These are phyloP conservation scores for Amaranthus cruentus DNA, from an alignment of 148 eudicot genomes.

Conservation along the genomic window DNA sequence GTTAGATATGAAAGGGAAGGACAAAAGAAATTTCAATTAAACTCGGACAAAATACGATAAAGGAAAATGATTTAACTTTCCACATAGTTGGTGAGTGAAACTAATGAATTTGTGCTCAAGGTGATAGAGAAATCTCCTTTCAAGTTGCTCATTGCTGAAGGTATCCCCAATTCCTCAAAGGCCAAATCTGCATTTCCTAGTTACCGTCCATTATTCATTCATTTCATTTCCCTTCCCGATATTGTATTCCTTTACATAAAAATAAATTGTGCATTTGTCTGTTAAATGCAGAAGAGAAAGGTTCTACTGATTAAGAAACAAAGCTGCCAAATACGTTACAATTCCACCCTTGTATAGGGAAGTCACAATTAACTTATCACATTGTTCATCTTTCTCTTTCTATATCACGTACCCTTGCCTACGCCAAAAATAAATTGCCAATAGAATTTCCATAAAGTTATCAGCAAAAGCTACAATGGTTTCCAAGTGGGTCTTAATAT, in stretches of 20 bases:
- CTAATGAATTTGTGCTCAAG: background rate
- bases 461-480: background rate
- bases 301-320: background rate
- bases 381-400: background rate
- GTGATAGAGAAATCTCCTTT: background rate
- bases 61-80: background rate
- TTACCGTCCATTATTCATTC: background rate
- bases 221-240: background rate
- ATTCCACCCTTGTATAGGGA: background rate
- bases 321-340: background rate
- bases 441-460: background rate
- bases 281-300: background rate
- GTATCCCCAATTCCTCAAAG: background rate
- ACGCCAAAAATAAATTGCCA: background rate
- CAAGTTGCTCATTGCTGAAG: background rate
- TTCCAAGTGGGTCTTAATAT: background rate
- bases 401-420: background rate
- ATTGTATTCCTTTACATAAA: background rate
- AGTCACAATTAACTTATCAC: background rate
- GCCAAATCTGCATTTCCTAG: background rate
- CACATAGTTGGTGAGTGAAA: background rate
- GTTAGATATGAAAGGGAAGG: background rate
- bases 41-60: background rate
- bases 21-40: background rate
- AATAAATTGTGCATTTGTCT: background rate